Evolutionary conservation across 2,329 filamentous ascomycete species (phyloP), one percentile per base, ranked within the genome.

Genomic region (Monosporascus sp.): DNA sequence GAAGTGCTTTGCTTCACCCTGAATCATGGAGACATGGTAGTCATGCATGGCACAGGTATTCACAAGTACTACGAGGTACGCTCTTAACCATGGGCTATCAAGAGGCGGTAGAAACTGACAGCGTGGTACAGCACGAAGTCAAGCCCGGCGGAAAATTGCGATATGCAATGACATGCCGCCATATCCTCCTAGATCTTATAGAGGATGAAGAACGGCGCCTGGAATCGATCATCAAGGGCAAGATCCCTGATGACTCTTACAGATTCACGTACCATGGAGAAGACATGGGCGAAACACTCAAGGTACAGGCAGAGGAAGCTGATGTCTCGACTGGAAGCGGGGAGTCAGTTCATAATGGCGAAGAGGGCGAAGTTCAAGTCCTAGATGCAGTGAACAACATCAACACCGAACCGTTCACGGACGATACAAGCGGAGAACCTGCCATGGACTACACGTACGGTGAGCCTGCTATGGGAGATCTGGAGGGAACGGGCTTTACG

Each of bases 11-110:
- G 69, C 5, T 61, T 80, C 1, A 59, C 63, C 1, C 68, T 88
- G 3, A 72, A 75, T 7, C 85, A 88, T 63, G 85, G 85, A 0
- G 85, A 88, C 62, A 77, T 87, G 11, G 75, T 84, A 2, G 70
- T 87, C 19, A 87, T 87, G 84, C 77, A 84, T 58, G 84, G 84
- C 0, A 70, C 69, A 0, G 68, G 71, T 0, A 79, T 88, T 14
- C 86, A 88, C 59, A 72, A 75, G 58, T 72, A 76, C 20, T 84
- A 84, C 52, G 82, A 86, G 58, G 78, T 77, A 58, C 57, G 70
- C 65, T 22, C 41, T 20, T 5, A 3, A 3, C 3, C 6, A 24
- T 26, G 14, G 11, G 3, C 7, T 41, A 17, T 48, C 20, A 3
- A 1, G 19, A 22, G 27, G 1, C 3, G 20, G 11, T 14, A 46